Conservation (phyloP, 75 land plant species). For the Cryptomeria japonica region DNA sequence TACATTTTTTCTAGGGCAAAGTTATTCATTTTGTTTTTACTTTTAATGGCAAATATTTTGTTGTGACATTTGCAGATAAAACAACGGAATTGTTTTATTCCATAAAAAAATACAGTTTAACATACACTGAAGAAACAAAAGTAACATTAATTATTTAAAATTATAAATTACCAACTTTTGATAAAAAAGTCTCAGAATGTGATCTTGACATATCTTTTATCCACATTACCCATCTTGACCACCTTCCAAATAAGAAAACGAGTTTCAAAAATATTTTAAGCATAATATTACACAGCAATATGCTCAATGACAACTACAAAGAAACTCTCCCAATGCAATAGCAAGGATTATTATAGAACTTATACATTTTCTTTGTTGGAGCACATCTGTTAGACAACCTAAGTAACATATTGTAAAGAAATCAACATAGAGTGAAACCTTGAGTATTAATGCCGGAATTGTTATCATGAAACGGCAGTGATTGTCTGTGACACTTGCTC, state of each 20-base stretch:
- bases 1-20: not conserved
- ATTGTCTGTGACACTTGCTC: not conserved
- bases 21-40: not conserved
- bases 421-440: not conserved
- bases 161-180: not conserved
- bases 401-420: not conserved
- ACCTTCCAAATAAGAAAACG: too few species aligned
- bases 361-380: not conserved
- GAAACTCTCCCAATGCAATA: not conserved
- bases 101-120: too few species aligned
- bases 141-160: not conserved
- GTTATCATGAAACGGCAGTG: not conserved
- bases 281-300: not conserved
- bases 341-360: not conserved
- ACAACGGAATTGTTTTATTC: too few species aligned
- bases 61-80: not conserved
- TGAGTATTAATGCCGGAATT: too few species aligned
- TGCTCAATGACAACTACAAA: not conserved
- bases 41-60: too few species aligned
- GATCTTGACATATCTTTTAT: too few species aligned
- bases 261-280: not conserved
- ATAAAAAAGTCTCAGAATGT: not conserved
- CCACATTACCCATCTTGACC: too few species aligned
- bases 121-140: not conserved
- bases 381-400: not conserved